These are phyloP conservation scores for Penicillium verhagenii DNA, from an alignment of 495 filamentous ascomycete genomes.

Conservation along the genomic window DNA sequence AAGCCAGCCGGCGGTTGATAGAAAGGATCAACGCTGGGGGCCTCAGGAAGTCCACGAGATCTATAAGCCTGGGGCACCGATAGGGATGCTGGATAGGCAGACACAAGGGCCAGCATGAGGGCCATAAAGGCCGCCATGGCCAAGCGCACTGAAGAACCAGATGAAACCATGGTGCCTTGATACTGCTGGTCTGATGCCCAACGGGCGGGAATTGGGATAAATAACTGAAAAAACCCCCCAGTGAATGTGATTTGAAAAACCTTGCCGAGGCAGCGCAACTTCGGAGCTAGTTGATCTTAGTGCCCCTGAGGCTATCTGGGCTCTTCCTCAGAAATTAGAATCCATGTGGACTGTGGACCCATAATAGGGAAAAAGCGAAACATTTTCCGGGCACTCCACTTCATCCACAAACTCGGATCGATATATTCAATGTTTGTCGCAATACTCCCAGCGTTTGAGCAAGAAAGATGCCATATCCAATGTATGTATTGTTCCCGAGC, in stretches of 20 bases:
- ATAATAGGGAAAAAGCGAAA: not conserved
- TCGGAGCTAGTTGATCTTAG: slow-evolving; percentile 9
- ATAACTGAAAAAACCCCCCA: slow-evolving; percentile 9
- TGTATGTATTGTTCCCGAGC: not conserved
- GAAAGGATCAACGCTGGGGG: slow-evolving; percentile 32
- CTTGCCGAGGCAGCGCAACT: slow-evolving; percentile 13
- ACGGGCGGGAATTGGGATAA: slow-evolving; percentile 11
- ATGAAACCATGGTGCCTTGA: not conserved
- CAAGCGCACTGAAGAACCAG: slow-evolving; percentile 11
- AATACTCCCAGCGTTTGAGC: not conserved
- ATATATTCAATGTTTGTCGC: not conserved
- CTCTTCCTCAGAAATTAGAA: slow-evolving; percentile 5
- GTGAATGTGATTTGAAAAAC: slow-evolving; percentile 13
- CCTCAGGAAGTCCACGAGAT: slow-evolving; percentile 7
- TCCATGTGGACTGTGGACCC: not conserved
- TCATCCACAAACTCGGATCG: not conserved
- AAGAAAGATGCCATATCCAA: not conserved
- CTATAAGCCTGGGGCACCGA: not conserved
- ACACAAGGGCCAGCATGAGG: slow-evolving; percentile 16
- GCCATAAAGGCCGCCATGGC: slow-evolving; percentile 18
- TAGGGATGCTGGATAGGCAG: slow-evolving; percentile 12
- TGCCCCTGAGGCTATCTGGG: not conserved
- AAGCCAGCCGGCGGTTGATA: slow-evolving; percentile 33
- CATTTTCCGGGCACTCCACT: not conserved
- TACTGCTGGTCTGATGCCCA: not conserved